Evolutionary conservation across 1,284 basidiomycete species (phyloP).

Genomic region (Ceratobasidium sp.): DNA sequence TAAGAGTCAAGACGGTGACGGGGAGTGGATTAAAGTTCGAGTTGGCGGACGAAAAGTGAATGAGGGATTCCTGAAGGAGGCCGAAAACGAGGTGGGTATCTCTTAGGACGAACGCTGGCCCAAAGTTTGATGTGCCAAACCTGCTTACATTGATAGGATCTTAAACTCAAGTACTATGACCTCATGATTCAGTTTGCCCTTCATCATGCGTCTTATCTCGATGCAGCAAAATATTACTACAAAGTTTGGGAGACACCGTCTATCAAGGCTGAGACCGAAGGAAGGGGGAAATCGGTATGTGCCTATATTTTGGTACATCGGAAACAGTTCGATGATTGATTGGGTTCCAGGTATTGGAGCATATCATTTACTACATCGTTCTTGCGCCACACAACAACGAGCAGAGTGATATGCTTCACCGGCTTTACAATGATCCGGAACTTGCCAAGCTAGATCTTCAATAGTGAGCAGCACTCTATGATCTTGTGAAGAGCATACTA

Average conservation of each 20-base stretch:
- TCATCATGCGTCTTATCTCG: slow-evolving; percentile 85
- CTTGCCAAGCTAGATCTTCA: slow-evolving; percentile 84
- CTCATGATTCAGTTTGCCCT: slow-evolving; percentile 95
- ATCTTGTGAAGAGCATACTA: slow-evolving; percentile 18
- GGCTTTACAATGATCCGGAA: slow-evolving; percentile 79
- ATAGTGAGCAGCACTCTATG: slow-evolving; percentile 64
- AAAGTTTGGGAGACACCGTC: slow-evolving; percentile 96
- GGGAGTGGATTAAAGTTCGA: slow-evolving; percentile 89
- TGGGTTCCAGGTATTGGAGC: slow-evolving; percentile 75
- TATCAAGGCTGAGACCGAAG: slow-evolving; percentile 80
- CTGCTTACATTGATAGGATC: slow-evolving; percentile 63
- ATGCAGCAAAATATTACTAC: slow-evolving; percentile 94
- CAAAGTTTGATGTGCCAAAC: slow-evolving; percentile 12
- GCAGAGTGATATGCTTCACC: slow-evolving; percentile 95
- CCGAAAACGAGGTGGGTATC: slow-evolving; percentile 79
- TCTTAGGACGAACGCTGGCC: background rate
- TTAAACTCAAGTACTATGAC: slow-evolving; percentile 96
- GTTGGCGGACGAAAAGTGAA: slow-evolving; percentile 96
- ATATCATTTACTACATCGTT: slow-evolving; percentile 94
- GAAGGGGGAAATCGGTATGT: slow-evolving; percentile 76
- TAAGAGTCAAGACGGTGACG: slow-evolving; percentile 68
- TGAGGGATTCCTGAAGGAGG: slow-evolving; percentile 88
- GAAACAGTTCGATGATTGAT: background rate
- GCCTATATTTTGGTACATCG: background rate
- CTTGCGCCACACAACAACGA: slow-evolving; percentile 96